Evolutionary conservation across 768 basidiomycete species (phyloP).

Genomic region (Hypsizygus marmoreus): DNA sequence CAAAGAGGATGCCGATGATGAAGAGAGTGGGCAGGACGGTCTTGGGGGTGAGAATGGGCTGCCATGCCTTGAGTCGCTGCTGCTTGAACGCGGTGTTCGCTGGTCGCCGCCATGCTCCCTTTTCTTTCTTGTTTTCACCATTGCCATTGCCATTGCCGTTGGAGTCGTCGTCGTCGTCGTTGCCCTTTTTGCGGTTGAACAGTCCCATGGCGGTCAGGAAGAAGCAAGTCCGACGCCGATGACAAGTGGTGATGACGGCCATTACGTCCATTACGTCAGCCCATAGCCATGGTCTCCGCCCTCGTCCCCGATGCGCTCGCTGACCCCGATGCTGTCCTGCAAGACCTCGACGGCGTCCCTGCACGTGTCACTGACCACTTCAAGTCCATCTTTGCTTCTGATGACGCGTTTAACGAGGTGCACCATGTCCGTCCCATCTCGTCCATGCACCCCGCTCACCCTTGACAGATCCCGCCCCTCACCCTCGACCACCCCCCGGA

Average conservation of each 20-base stretch:
- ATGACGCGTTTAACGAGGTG: constrained; percentile 44
- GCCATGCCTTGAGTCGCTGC: constrained; percentile 99
- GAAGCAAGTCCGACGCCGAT: background rate
- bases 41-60: constrained; percentile 97
- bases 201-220: constrained; percentile 42
- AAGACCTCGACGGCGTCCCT: constrained; percentile 41
- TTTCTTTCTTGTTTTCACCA: constrained; percentile 71
- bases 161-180: constrained; percentile 39
- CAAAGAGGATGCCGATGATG: constrained; percentile 92
- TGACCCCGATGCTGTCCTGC: constrained; percentile 52
- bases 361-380: constrained; percentile 49
- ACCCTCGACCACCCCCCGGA: constrained; percentile 50
- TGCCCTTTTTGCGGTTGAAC: constrained; percentile 57
- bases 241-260: constrained; percentile 6
- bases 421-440: constrained; percentile 2
- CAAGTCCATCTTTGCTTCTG: constrained; percentile 37
- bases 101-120: constrained; percentile 82
- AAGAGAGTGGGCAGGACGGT: constrained; percentile 97
- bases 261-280: constrained; percentile 32
- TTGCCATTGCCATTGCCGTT: constrained; percentile 47
- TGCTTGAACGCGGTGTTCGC: constrained; percentile 99
- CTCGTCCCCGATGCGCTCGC: constrained; percentile 48
- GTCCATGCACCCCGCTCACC: constrained; percentile 4
- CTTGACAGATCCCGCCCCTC: constrained; percentile 58
- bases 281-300: constrained; percentile 52